These are phyloP conservation scores for Fusarium lyarnte DNA, from an alignment of 2,329 filamentous ascomycete species.

Conservation along the genomic window DNA sequence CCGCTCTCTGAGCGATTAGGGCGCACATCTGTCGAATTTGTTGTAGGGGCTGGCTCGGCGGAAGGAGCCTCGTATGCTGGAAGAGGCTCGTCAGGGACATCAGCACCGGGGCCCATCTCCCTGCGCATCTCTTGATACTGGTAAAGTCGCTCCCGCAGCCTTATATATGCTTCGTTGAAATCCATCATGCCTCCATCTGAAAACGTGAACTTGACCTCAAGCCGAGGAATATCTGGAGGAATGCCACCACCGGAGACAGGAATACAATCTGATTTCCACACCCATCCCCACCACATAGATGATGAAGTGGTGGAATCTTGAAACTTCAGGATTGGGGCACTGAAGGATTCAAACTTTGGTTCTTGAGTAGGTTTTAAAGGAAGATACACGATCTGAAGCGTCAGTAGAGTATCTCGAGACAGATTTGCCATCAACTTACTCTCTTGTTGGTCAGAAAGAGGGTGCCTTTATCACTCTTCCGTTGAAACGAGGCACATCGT, in stretches of 20 bases:
- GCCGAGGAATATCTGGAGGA: constrained; percentile 73
- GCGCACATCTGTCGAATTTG: constrained; percentile 35
- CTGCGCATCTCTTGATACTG: constrained; percentile 81
- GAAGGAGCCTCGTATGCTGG: constrained; percentile 81
- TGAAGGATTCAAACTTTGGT: constrained; percentile 81
- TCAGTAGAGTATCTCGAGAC: constrained; percentile 2
- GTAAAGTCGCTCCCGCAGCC: constrained; percentile 83
- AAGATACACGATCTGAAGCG: constrained; percentile 81
- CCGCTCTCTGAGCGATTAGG: constrained; percentile 50
- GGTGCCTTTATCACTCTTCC: constrained; percentile 78
- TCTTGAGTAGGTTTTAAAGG: constrained; percentile 73
- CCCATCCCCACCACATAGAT: constrained; percentile 93
- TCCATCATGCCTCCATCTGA: constrained; percentile 96
- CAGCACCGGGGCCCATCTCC: constrained; percentile 70
- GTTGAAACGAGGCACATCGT: constrained; percentile 69
- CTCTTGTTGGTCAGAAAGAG: constrained; percentile 87
- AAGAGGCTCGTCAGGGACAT: constrained; percentile 83
- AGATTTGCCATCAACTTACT: constrained; percentile 59
- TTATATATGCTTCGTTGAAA: constrained; percentile 83
- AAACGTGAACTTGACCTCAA: constrained; percentile 88
- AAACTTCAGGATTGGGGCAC: constrained; percentile 85
- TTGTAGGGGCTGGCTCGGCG: constrained; percentile 43
- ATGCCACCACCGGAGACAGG: constrained; percentile 87
- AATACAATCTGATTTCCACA: constrained; percentile 83
- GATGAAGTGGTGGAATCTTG: constrained; percentile 82